Evolutionary conservation across 23 red algal genomes (phyloP).

Genomic region (Agarophyton chilense): DNA sequence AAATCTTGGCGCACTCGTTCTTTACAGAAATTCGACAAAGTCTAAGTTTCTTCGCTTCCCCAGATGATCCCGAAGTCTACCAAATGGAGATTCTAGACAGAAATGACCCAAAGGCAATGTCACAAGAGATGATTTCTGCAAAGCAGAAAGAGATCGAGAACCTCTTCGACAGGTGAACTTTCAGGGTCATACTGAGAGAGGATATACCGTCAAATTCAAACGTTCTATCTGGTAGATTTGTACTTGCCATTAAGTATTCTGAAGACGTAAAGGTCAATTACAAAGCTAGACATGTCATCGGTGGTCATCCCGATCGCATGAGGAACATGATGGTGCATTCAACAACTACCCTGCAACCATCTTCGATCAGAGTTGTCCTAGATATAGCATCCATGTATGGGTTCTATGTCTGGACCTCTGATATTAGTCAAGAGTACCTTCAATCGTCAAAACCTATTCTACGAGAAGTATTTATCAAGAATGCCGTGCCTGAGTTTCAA

Average conservation of each 20-base stretch:
- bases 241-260: not conserved
- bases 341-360: conserved; percentile 1
- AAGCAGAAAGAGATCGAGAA: not conserved
- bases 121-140: too few species aligned
- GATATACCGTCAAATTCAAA: not conserved
- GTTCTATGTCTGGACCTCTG: not conserved
- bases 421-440: conserved; percentile 1
- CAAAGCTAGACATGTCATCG: conserved; percentile 16
- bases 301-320: not conserved
- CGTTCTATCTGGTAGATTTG: not conserved
- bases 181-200: conserved; percentile 1
- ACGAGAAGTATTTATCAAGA: conserved; percentile 12
- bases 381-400: not conserved
- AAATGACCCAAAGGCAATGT: not conserved
- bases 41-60: too few species aligned
- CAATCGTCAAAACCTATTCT: not conserved
- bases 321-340: not conserved
- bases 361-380: not conserved
- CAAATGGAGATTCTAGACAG: not conserved
- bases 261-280: not conserved
- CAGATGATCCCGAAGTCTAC: not conserved
- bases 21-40: too few species aligned
- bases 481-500: not conserved
- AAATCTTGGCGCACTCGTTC: too few species aligned
- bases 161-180: not conserved